A percentile compares a stretch with the other conserved stretches of the same genome.
These are phyloP conservation scores for Globisporangium nunn DNA, from an alignment of 352 stramenopile species.

Conservation along the genomic window DNA sequence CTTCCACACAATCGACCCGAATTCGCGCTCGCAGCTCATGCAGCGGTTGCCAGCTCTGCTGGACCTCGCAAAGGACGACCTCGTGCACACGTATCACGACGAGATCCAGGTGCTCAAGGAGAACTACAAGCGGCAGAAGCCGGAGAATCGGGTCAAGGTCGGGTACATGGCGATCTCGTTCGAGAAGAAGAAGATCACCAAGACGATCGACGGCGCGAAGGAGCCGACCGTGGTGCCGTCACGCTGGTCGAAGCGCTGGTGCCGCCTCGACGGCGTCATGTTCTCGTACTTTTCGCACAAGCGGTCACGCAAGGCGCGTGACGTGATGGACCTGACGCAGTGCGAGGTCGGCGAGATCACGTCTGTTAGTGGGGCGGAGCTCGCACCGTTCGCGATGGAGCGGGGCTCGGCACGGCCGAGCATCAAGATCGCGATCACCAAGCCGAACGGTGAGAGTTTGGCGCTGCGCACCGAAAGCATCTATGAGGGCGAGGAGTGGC, in stretches of 20 bases:
- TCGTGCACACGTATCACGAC: slow-evolving; percentile 80
- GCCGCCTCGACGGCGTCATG: slow-evolving; percentile 61
- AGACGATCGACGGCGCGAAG: slow-evolving; percentile 51
- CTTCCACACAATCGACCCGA: slow-evolving; percentile 53
- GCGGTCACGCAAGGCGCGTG: slow-evolving; percentile 55
- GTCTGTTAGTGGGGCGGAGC: slow-evolving; percentile 27
- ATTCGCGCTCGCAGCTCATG: slow-evolving; percentile 52
- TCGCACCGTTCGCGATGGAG: slow-evolving; percentile 49
- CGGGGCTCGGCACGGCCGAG: slow-evolving; percentile 36
- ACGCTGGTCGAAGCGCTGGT: slow-evolving; percentile 83
- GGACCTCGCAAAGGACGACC: slow-evolving; percentile 67
- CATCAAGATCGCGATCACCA: slow-evolving; percentile 69
- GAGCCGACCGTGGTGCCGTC: slow-evolving; percentile 48
- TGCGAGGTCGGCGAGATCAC: slow-evolving; percentile 71
- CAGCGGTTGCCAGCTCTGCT: slow-evolving; percentile 62
- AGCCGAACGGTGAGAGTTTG: slow-evolving; percentile 57
- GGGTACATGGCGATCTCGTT: slow-evolving; percentile 73
- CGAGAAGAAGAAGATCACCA: slow-evolving; percentile 51
- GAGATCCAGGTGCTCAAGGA: slow-evolving; percentile 75
- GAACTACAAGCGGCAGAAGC: slow-evolving; percentile 78
- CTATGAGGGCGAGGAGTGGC: slow-evolving; percentile 77
- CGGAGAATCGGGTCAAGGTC: slow-evolving; percentile 74
- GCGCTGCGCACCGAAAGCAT: slow-evolving; percentile 70
- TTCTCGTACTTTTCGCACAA: slow-evolving; percentile 85
- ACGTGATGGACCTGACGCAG: slow-evolving; percentile 66